phyloP scores from a whole-genome alignment of 2,329 filamentous ascomycete genomes.

The Bipolaris zeicola region DNA sequence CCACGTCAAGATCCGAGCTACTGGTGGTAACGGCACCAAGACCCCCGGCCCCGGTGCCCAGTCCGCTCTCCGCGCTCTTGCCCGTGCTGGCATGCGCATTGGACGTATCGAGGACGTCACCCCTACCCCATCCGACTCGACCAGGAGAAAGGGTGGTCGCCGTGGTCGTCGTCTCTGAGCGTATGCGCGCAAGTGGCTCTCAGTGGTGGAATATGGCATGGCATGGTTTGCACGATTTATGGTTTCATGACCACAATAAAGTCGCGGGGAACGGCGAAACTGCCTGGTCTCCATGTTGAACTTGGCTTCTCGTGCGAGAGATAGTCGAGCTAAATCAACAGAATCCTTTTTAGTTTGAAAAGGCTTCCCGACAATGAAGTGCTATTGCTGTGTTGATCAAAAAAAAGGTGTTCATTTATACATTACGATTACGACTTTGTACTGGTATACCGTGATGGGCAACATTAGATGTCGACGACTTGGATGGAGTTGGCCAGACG shows the following conservation, averaged over 20 bases:
- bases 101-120: slow-evolving; percentile 99
- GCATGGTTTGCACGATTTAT: slow-evolving; percentile 44
- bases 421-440: slow-evolving; percentile 36
- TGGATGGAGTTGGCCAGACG: slow-evolving; percentile 56
- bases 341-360: slow-evolving; percentile 46
- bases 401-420: slow-evolving; percentile 26
- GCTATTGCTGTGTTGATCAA: slow-evolving; percentile 36
- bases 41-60: slow-evolving; percentile 98
- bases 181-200: slow-evolving; percentile 46
- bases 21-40: slow-evolving; percentile 99
- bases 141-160: slow-evolving; percentile 99
- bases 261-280: slow-evolving; percentile 48
- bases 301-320: slow-evolving; percentile 40
- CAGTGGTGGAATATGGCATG: slow-evolving; percentile 41
- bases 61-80: slow-evolving; percentile 97
- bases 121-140: slow-evolving; percentile 98
- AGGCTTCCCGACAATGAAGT: slow-evolving; percentile 42
- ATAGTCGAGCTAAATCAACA: slow-evolving; percentile 46
- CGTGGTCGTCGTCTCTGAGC: slow-evolving; percentile 99
- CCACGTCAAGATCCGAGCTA: slow-evolving; percentile 99
- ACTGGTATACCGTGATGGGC: slow-evolving; percentile 25
- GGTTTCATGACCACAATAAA: slow-evolving; percentile 46
- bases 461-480: slow-evolving; percentile 47
- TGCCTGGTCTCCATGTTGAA: slow-evolving; percentile 50
- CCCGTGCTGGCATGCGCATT: slow-evolving; percentile 99